These are phyloP conservation scores for Blastobotrys muscicola DNA, from an alignment of 805 yeast genomes.

Conservation along the genomic window DNA sequence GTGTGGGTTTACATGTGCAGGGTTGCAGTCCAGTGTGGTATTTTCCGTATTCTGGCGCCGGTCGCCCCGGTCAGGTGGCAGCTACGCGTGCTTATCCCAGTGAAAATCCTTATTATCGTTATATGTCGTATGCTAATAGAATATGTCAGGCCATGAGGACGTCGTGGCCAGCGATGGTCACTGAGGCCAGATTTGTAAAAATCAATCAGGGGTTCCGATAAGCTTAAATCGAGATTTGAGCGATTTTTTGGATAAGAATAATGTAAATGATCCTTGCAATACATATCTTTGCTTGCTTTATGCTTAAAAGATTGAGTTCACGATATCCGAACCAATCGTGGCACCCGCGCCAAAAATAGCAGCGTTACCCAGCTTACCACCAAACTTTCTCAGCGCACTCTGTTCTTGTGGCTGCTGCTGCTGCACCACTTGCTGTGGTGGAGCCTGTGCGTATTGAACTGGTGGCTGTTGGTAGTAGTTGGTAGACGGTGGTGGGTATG, in stretches of 20 bases:
- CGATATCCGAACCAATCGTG: slow-evolving; percentile 75
- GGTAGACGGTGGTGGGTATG: slow-evolving; percentile 44
- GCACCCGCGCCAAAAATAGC: slow-evolving; percentile 97
- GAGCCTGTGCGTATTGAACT: slow-evolving; percentile 19
- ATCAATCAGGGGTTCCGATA: neutral
- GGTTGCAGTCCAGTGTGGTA: too few relatives aligned
- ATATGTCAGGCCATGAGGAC: too few relatives aligned
- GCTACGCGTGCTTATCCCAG: too few relatives aligned
- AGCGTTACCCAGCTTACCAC: slow-evolving; percentile 81
- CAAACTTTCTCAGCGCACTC: slow-evolving; percentile 42
- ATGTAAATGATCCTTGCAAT: neutral
- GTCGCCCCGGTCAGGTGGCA: too few relatives aligned
- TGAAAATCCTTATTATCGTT: too few relatives aligned
- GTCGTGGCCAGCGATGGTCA: too few relatives aligned
- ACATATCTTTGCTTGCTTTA: neutral
- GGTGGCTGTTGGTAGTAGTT: slow-evolving; percentile 32
- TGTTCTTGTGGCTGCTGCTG: slow-evolving; percentile 8
- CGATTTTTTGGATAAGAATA: neutral
- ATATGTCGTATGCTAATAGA: too few relatives aligned
- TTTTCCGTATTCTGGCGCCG: too few relatives aligned
- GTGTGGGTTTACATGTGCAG: too few relatives aligned
- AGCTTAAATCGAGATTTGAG: neutral
- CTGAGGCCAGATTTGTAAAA: too few relatives aligned
- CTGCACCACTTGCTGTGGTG: slow-evolving; percentile 17
- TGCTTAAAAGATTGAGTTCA: slow-evolving; percentile 27